Percentiles rank a stretch among this genome's conserved stretches.
phyloP scores from a whole-genome alignment of 169 alveolate species.

The Theileria annulata region DNA sequence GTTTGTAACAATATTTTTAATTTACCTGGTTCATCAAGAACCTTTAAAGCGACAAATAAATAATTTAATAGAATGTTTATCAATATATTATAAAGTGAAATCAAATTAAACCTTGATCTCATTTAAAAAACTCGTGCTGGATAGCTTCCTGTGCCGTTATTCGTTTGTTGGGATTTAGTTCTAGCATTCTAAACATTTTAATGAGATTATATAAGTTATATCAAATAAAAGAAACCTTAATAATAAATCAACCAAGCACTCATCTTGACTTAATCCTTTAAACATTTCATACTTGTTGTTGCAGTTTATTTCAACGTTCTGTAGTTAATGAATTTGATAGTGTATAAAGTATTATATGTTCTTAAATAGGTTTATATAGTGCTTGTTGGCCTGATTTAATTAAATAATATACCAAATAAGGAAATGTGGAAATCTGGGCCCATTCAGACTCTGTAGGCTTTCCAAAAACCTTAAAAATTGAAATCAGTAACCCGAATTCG shows the following conservation, averaged over 20 bases:
- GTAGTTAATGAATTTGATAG: not conserved
- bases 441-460: constrained; percentile 85
- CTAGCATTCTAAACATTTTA: constrained; percentile 71
- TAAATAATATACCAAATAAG: constrained; percentile 66
- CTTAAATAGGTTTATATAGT: constrained; percentile 1
- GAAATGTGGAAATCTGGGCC: constrained; percentile 86
- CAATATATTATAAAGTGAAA: not conserved
- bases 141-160: constrained; percentile 82
- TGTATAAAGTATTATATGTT: not conserved
- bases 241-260: constrained; percentile 23
- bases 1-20: not conserved
- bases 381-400: constrained; percentile 37
- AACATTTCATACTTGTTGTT: not conserved
- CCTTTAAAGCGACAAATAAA: not conserved
- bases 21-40: not conserved
- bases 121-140: constrained; percentile 75
- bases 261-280: not conserved
- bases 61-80: too few species aligned
- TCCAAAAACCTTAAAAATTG: constrained; percentile 78
- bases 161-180: constrained; percentile 78
- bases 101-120: not conserved
- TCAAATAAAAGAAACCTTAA: constrained; percentile 71
- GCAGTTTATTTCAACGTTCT: not conserved
- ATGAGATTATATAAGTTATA: constrained; percentile 64
- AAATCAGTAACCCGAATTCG: constrained; percentile 77